Conservation (phyloP, 1,139 yeast genomes). For the Blastobotrys ciferrii region DNA sequence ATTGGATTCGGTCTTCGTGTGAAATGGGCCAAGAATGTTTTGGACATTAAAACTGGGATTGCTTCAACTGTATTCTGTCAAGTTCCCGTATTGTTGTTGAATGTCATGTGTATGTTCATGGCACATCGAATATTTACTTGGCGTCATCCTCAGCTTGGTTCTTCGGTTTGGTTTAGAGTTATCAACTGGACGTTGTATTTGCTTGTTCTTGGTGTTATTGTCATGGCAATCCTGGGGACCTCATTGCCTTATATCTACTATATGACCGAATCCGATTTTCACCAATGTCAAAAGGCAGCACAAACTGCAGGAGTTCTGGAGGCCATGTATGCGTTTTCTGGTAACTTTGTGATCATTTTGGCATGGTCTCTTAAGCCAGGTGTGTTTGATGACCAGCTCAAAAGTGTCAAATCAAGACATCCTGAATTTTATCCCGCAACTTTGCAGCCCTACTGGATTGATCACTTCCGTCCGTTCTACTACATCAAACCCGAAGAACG, state of each 20-base stretch:
- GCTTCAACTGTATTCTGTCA: slow-evolving; percentile 59
- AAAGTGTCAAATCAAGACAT: slow-evolving; percentile 38
- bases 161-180: slow-evolving; percentile 53
- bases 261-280: slow-evolving; percentile 46
- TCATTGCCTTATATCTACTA: slow-evolving; percentile 61
- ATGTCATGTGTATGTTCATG: slow-evolving; percentile 56
- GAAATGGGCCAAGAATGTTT: slow-evolving; percentile 49
- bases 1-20: slow-evolving; percentile 63
- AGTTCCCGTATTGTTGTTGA: slow-evolving; percentile 43
- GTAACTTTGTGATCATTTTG: slow-evolving; percentile 48
- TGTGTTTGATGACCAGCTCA: slow-evolving; percentile 39
- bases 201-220: slow-evolving; percentile 58
- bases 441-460: slow-evolving; percentile 80
- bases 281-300: slow-evolving; percentile 55
- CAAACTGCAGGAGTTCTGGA: slow-evolving; percentile 60
- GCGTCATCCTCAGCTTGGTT: slow-evolving; percentile 79
- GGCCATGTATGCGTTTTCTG: slow-evolving; percentile 55
- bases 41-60: slow-evolving; percentile 52
- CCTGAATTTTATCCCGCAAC: slow-evolving; percentile 39
- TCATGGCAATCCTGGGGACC: slow-evolving; percentile 67
- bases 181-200: slow-evolving; percentile 53
- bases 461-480: slow-evolving; percentile 54
- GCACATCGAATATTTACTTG: slow-evolving; percentile 80
- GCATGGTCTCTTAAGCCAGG: slow-evolving; percentile 62
- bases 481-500: slow-evolving; percentile 19